Base-by-base conservation (phyloP, 1,284 basidiomycete genomes). In the Tausonia pullulans region DNA sequence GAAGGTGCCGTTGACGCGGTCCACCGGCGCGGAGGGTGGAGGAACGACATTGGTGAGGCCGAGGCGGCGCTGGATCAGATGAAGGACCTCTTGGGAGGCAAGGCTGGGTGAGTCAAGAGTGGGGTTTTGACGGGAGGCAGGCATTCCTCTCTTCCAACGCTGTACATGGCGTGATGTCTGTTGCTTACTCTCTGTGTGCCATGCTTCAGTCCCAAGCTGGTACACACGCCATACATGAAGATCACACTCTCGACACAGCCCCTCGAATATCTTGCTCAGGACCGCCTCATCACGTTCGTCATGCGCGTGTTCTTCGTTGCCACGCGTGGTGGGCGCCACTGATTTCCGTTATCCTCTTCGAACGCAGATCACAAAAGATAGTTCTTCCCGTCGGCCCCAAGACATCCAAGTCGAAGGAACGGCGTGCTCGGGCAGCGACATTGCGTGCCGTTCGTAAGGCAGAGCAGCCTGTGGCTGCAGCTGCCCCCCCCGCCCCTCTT, bases 211-310 rank as follows among this genome's bases (percentile, higher is more conserved):
- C 72, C 82, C 40, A 80, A 80, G 66, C 79, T 81, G 69, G 78
- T 78, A 7, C 81, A 82, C 68, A 81, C 81, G 0, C 84, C 87
- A 0, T 87, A 82, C 68, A 85, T 89, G 84, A 82, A 80, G 68
- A 78, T 88, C 64, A 88, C 83, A 0, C 76, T 89, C 0, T 84
- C 81, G 41, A 75, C 77, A 49, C 70, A 69, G 58, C 76, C 79
- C 54, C 70, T 84, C 27, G 27, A 27, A 27, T 27, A 27, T 27
- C 27, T 27, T 27, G 27, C 27, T 27, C 27, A 27, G 27, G 27
- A 27, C 27, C 27, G 27, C 27, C 27, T 27, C 27, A 27, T 27
- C 27, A 27, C 27, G 27, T 27, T 27, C 27, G 27, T 27, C 27
- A 27, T 27, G 27, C 27, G 27, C 27, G 27, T 27, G 27, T 27